Evolutionary conservation across 1,284 basidiomycete species (phyloP).

Genomic region (Microbotryum saponariae): DNA sequence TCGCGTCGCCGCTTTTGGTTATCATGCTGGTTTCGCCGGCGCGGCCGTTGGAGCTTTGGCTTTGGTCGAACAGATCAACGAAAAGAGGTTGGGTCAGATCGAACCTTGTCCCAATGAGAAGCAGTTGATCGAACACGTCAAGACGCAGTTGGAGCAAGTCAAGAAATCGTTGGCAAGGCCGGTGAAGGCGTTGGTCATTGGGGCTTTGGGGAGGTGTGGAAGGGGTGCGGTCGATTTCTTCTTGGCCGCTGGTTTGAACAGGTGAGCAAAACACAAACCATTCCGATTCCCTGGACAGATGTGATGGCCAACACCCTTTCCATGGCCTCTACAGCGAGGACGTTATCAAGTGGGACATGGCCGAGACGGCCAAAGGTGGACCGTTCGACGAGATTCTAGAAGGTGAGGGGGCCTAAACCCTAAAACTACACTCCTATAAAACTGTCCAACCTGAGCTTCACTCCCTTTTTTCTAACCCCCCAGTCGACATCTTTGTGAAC

Average conservation of each 20-base stretch:
- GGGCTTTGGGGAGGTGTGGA: constrained; percentile 91
- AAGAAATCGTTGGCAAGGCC: constrained; percentile 55
- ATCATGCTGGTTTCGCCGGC: constrained; percentile 95
- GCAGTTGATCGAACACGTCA: constrained; percentile 68
- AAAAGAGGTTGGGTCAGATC: constrained; percentile 56
- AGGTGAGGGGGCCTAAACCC: constrained; percentile 38
- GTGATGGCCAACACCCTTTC: too few species aligned
- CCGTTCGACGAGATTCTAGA: constrained; percentile 94
- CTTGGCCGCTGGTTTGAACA: constrained; percentile 82
- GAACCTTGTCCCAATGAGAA: constrained; percentile 73
- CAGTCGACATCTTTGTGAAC: constrained; percentile 96
- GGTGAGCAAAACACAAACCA: constrained; percentile 48
- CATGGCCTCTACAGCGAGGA: constrained; percentile 56
- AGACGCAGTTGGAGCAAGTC: constrained; percentile 47
- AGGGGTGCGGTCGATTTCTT: constrained; percentile 93
- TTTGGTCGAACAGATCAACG: constrained; percentile 60
- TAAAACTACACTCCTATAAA: not conserved
- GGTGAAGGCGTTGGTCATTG: constrained; percentile 86
- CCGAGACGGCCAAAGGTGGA: constrained; percentile 92
- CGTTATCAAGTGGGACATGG: constrained; percentile 96
- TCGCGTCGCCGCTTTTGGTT: constrained; percentile 98
- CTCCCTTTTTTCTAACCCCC: constrained; percentile 4
- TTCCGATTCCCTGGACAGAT: too few species aligned
- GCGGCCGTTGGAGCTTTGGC: constrained; percentile 89
- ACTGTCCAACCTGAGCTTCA: constrained; percentile 1